These are phyloP conservation scores for Botrytis fragariae DNA, from an alignment of 2,329 filamentous ascomycete genomes.

Conservation along the genomic window DNA sequence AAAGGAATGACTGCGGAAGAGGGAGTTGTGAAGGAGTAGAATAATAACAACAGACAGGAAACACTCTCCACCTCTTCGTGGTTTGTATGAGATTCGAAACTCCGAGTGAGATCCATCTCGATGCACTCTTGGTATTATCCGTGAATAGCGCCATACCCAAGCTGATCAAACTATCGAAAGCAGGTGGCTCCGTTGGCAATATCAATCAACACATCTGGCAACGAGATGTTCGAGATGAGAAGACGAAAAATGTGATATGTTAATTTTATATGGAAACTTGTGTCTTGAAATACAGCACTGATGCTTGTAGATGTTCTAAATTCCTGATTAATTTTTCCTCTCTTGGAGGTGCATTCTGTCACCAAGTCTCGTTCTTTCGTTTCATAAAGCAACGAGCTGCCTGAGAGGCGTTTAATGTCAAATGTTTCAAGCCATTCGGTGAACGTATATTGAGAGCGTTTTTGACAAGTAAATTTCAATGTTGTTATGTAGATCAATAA, in stretches of 20 bases:
- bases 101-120: not conserved
- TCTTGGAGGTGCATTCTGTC: not conserved
- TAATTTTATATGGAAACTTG: no score
- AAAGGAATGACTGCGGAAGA: not conserved
- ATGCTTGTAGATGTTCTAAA: constrained; percentile 4
- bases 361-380: not conserved
- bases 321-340: not conserved
- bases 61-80: not conserved
- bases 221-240: not conserved
- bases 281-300: not conserved
- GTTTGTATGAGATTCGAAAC: not conserved
- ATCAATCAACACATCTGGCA: not conserved
- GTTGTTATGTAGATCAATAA: not conserved
- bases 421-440: not conserved
- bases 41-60: not conserved
- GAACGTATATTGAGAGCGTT: not conserved
- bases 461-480: not conserved
- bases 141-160: not conserved
- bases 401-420: not conserved
- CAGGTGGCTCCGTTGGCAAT: not conserved
- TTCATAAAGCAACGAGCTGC: not conserved
- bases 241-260: constrained; percentile 5
- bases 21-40: not conserved
- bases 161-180: constrained; percentile 17
- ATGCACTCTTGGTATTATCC: not conserved